A percentile compares a stretch with the other conserved stretches of the same genome.
phyloP scores from a whole-genome alignment of 257 asterid genomes.

The Asclepias syriaca region DNA sequence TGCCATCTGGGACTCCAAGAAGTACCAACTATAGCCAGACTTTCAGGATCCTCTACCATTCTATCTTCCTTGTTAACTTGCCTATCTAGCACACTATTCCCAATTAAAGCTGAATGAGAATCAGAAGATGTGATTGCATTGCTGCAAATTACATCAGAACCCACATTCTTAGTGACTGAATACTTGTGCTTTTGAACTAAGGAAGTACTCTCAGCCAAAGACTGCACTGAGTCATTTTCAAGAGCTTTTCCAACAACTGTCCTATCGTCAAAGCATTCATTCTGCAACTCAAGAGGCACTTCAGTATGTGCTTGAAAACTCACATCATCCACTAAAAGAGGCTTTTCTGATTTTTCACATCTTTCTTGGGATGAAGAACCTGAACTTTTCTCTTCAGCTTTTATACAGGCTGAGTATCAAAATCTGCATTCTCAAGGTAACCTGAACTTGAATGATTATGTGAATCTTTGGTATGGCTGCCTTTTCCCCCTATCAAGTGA shows the following conservation, averaged over 20 bases:
- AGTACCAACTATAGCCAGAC: conserved; percentile 19
- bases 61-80: conserved; percentile 13
- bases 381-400: conserved; percentile 24
- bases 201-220: conserved; percentile 16
- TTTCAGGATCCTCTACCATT: conserved; percentile 12
- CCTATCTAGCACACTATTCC: conserved; percentile 11
- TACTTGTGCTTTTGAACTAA: conserved; percentile 23
- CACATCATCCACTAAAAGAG: conserved; percentile 20
- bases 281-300: conserved; percentile 14
- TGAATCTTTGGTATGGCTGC: conserved; percentile 20
- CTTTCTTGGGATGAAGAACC: conserved; percentile 23
- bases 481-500: conserved; percentile 20
- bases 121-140: conserved; percentile 15
- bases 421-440: conserved; percentile 17
- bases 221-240: conserved; percentile 13
- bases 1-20: conserved; percentile 23
- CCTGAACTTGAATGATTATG: conserved; percentile 19
- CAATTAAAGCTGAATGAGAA: conserved; percentile 17
- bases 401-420: conserved; percentile 19
- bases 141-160: conserved; percentile 19
- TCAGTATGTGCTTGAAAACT: conserved; percentile 14
- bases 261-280: conserved; percentile 14
- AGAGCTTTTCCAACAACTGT: conserved; percentile 16
- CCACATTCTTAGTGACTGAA: conserved; percentile 16
- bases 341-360: conserved; percentile 19